A percentile compares a stretch with the other conserved stretches of the same genome.
Evolutionary conservation across 2,329 filamentous ascomycete genomes (phyloP).

Genomic region (Rhynchosporium graminicola): DNA sequence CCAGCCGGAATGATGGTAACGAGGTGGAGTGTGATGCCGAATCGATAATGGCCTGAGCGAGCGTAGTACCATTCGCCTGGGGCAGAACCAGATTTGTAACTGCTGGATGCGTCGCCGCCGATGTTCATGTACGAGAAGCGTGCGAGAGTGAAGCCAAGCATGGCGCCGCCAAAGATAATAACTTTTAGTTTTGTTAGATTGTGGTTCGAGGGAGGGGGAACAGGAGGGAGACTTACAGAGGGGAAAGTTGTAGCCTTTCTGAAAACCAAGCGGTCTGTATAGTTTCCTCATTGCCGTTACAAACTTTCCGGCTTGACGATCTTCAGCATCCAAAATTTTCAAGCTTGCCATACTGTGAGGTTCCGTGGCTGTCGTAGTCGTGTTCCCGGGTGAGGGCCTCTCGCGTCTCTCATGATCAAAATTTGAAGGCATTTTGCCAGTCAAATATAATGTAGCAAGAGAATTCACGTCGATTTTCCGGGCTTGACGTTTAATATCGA

Average conservation of each 20-base stretch:
- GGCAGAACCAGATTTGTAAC: conserved; percentile 28
- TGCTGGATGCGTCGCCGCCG: conserved; percentile 36
- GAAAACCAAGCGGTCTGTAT: conserved; percentile 64
- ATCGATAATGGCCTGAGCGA: conserved; percentile 35
- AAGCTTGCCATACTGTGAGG: background rate
- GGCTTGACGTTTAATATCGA: background rate
- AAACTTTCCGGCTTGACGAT: background rate
- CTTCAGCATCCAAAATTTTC: background rate
- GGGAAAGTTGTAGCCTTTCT: conserved; percentile 59
- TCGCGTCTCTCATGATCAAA: background rate
- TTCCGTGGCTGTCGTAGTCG: background rate
- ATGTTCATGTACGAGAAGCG: conserved; percentile 27
- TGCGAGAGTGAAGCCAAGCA: conserved; percentile 31
- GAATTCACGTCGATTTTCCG: too few species aligned
- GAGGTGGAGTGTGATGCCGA: conserved; percentile 51
- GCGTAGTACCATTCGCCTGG: conserved; percentile 49
- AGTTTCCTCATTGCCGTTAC: conserved; percentile 38
- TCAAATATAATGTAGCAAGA: too few species aligned
- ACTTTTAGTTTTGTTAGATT: conserved; percentile 12
- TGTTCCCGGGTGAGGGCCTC: background rate
- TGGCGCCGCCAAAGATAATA: conserved; percentile 31
- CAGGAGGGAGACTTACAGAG: conserved; percentile 37
- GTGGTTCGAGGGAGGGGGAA: too few species aligned
- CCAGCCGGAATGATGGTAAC: conserved; percentile 48
- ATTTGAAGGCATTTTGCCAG: background rate